A percentile compares a stretch with the other conserved stretches of the same genome.
Evolutionary conservation across 768 basidiomycete genomes (phyloP).

Genomic region (Tulasnella sp.): DNA sequence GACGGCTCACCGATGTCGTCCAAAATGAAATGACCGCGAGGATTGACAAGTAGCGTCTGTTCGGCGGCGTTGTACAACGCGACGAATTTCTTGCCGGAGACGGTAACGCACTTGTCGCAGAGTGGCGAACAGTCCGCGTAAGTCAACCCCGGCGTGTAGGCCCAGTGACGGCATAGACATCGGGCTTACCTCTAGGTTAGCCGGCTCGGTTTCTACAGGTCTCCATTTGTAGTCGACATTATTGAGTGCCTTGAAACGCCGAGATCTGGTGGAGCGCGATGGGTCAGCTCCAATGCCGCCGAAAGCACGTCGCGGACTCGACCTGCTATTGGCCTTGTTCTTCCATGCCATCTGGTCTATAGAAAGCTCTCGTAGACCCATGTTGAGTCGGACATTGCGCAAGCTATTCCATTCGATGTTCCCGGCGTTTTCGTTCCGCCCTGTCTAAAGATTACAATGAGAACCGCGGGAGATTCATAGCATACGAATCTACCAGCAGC

Average conservation of each 20-base stretch:
- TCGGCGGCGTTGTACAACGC: neutral
- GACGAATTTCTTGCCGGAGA: conserved; percentile 3
- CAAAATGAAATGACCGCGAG: neutral
- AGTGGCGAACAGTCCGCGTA: neutral
- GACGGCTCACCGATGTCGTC: conserved; percentile 3
- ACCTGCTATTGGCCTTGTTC: conserved; percentile 44
- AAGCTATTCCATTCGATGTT: conserved; percentile 41
- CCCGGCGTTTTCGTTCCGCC: conserved; percentile 41
- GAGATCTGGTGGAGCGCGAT: neutral
- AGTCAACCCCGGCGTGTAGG: neutral
- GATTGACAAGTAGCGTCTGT: neutral
- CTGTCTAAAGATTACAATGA: conserved; percentile 20
- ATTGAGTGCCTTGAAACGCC: conserved; percentile 10
- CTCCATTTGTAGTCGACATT: conserved; percentile 10
- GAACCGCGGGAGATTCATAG: neutral
- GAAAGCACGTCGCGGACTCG: neutral
- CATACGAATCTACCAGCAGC: neutral
- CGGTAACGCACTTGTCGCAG: neutral
- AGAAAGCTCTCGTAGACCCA: conserved; percentile 34
- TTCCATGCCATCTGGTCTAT: conserved; percentile 38
- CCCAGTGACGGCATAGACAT: neutral
- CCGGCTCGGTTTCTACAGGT: conserved; percentile 6
- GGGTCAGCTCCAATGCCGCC: neutral
- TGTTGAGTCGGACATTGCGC: conserved; percentile 35
- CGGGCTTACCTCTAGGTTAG: conserved; percentile 6